These are phyloP conservation scores for Plectosphaerella plurivora DNA, from an alignment of 2,329 filamentous ascomycete species.

Conservation along the genomic window DNA sequence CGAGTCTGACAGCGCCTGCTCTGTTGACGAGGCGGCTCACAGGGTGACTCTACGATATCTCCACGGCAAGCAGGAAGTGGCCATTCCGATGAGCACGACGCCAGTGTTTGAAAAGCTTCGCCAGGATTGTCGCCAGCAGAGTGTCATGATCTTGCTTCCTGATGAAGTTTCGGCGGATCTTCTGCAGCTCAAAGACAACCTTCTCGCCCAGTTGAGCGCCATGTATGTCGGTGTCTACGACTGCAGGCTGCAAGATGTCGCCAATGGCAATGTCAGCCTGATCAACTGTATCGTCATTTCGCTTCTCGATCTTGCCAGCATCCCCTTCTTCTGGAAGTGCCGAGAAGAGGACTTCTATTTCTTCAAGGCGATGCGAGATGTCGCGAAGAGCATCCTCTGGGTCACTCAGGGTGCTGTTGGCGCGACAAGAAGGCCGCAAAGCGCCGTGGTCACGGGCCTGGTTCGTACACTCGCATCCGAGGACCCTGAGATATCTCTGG, in stretches of 20 bases:
- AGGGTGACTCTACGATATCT: neutral
- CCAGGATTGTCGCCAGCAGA: neutral
- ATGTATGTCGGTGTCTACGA: neutral
- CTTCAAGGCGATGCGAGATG: slow-evolving; percentile 33
- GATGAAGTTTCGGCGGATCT: neutral
- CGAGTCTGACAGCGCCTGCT: neutral
- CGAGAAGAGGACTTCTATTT: slow-evolving; percentile 28
- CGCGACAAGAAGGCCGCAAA: slow-evolving; percentile 25
- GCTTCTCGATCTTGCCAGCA: slow-evolving; percentile 35
- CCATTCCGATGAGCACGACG: too few species aligned
- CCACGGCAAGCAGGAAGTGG: too few species aligned
- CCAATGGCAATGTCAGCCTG: slow-evolving; percentile 10
- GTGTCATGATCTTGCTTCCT: slow-evolving; percentile 6
- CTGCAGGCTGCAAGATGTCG: neutral
- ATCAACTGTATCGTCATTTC: slow-evolving; percentile 33
- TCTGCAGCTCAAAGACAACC: slow-evolving; percentile 4
- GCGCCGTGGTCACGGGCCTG: slow-evolving; percentile 38
- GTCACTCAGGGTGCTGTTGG: slow-evolving; percentile 37
- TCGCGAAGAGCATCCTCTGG: slow-evolving; percentile 40
- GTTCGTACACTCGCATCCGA: slow-evolving; percentile 46
- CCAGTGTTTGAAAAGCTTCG: too few species aligned
- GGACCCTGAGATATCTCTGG: slow-evolving; percentile 34
- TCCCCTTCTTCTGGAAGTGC: slow-evolving; percentile 32
- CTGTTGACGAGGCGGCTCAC: neutral
- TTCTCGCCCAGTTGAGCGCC: neutral